These are phyloP conservation scores for Linderniella brevidens DNA, from an alignment of 257 asterid species.

Conservation along the genomic window DNA sequence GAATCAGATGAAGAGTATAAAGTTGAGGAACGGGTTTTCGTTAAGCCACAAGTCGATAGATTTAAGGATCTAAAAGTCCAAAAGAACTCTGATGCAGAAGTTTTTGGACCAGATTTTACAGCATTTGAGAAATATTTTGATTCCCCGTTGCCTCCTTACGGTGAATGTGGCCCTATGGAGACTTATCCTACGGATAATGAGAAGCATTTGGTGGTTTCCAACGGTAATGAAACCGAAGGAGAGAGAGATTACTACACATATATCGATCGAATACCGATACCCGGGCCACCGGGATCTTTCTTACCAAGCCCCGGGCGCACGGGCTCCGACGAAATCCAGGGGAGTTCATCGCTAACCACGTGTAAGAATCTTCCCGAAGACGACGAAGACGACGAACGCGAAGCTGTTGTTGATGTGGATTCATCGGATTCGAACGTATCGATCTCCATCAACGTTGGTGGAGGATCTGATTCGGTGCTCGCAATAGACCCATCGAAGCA, in stretches of 20 bases:
- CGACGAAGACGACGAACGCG: constrained; percentile 42
- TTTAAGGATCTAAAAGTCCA: constrained; percentile 17
- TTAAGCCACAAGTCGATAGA: constrained; percentile 14
- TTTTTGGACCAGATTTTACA: too few species aligned
- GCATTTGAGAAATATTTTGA: not conserved
- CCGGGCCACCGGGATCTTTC: constrained; percentile 82
- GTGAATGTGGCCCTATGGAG: constrained; percentile 21
- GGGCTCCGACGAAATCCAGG: constrained; percentile 56
- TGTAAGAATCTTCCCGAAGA: constrained; percentile 47
- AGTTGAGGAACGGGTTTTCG: constrained; percentile 14
- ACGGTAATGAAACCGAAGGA: constrained; percentile 22
- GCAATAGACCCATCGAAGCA: too few species aligned
- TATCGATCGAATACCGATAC: constrained; percentile 74
- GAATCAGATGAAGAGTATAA: constrained; percentile 26
- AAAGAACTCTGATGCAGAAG: not conserved
- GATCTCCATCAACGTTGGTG: constrained; percentile 21
- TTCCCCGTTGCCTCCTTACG: constrained; percentile 18
- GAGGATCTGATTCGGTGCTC: too few species aligned
- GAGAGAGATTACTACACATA: constrained; percentile 43
- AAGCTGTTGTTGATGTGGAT: constrained; percentile 24
- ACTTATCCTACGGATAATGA: constrained; percentile 22
- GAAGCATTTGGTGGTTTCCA: constrained; percentile 15
- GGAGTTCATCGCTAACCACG: constrained; percentile 46
- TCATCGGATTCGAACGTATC: constrained; percentile 56
- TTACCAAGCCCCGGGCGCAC: constrained; percentile 69